These are phyloP conservation scores for Sporobolomyces phaffii DNA, from an alignment of 768 basidiomycete genomes.

Conservation along the genomic window DNA sequence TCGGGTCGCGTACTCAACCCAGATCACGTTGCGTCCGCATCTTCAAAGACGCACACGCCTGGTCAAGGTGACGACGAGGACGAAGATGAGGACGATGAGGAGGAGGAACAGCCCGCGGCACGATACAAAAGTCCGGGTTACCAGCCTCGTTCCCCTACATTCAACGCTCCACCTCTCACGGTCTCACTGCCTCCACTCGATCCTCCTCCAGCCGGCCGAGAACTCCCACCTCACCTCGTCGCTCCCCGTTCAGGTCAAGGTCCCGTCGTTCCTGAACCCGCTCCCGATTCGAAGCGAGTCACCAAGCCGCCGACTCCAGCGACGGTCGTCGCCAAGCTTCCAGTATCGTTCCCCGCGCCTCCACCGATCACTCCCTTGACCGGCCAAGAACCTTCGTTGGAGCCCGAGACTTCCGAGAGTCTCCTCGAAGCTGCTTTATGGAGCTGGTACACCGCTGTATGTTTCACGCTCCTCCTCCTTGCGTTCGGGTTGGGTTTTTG, in stretches of 20 bases:
- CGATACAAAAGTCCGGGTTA: neutral
- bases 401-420: constrained; percentile 9
- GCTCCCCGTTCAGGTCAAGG: neutral
- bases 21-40: neutral
- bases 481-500: neutral
- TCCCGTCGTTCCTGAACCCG: too few relatives aligned
- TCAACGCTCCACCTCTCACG: neutral
- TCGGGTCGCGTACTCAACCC: too few relatives aligned
- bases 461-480: neutral
- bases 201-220: neutral
- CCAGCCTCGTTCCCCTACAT: neutral
- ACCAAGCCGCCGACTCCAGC: constrained; percentile 7
- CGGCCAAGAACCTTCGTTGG: constrained; percentile 14
- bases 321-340: neutral
- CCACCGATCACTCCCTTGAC: constrained; percentile 27
- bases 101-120: neutral
- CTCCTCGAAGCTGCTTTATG: constrained; percentile 25
- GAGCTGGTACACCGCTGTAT: constrained; percentile 28
- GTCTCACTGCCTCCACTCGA: too few relatives aligned
- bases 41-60: too few relatives aligned
- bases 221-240: neutral
- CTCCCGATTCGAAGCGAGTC: too few relatives aligned
- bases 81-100: neutral
- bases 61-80: neutral
- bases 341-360: constrained; percentile 3